phyloP scores from a whole-genome alignment of 1,284 basidiomycete species.

The Boletus calvinii region DNA sequence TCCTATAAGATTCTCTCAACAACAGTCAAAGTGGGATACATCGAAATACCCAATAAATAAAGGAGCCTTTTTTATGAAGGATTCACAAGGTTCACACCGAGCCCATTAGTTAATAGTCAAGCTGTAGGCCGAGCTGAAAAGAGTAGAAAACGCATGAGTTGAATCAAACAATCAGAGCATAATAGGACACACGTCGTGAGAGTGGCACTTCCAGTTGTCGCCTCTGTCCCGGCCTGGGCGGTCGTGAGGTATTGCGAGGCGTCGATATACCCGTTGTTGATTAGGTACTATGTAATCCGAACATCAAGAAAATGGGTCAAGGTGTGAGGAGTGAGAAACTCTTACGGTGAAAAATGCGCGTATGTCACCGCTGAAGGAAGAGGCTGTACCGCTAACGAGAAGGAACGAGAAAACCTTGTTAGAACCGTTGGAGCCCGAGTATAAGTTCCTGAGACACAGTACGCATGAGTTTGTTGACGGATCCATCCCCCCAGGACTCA shows the following conservation, averaged over 20 bases:
- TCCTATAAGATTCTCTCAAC: neutral
- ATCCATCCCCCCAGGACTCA: conserved; percentile 15
- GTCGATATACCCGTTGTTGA: conserved; percentile 45
- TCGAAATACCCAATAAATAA: neutral
- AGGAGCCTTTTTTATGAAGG: neutral
- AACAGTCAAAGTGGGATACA: neutral
- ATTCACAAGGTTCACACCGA: neutral
- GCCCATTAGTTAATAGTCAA: neutral
- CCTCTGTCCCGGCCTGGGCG: conserved; percentile 45
- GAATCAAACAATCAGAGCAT: neutral
- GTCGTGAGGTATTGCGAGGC: conserved; percentile 43
- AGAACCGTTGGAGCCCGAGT: conserved; percentile 55
- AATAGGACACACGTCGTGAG: conserved; percentile 38
- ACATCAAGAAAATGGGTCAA: neutral
- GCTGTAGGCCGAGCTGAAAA: conserved; percentile 41
- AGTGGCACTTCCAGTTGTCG: conserved; percentile 42
- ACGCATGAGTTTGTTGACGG: neutral
- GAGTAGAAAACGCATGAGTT: neutral
- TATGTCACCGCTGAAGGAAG: conserved; percentile 56
- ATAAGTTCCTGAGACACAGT: conserved; percentile 47
- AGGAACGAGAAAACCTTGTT: conserved; percentile 67
- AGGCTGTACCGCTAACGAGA: conserved; percentile 45
- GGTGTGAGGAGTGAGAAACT: neutral
- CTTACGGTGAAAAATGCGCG: conserved; percentile 52
- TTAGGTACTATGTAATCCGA: conserved; percentile 45